phyloP scores from a whole-genome alignment of 2,329 filamentous ascomycete species.

The Endocalyx cinctus region DNA sequence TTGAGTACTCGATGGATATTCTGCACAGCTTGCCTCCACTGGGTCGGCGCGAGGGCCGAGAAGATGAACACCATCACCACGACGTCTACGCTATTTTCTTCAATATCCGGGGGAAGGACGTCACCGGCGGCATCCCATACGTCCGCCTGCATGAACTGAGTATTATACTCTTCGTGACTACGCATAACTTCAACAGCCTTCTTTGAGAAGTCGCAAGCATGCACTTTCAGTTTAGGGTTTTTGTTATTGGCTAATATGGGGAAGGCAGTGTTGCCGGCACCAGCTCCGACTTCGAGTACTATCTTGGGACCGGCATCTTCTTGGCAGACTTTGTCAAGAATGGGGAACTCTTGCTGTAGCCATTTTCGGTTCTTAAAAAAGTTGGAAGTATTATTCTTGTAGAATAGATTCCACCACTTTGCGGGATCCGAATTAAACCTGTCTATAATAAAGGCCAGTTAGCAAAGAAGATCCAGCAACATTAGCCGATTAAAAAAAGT shows the following conservation, averaged over 20 bases:
- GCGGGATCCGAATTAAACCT: conserved; percentile 88
- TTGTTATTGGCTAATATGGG: conserved; percentile 80
- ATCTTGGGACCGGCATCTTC: conserved; percentile 64
- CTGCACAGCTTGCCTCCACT: conserved; percentile 77
- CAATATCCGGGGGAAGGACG: conserved; percentile 69
- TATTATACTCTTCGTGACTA: conserved; percentile 69
- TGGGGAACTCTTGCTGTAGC: conserved; percentile 91
- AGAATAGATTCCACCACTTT: conserved; percentile 98
- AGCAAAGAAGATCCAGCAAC: too few species aligned
- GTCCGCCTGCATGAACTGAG: conserved; percentile 72
- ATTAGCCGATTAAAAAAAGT: too few species aligned
- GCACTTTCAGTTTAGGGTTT: conserved; percentile 76
- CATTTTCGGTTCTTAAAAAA: conserved; percentile 99
- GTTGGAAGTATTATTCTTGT: conserved; percentile 94
- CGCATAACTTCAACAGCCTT: conserved; percentile 93
- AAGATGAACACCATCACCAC: conserved; percentile 97
- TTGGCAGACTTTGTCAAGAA: conserved; percentile 71
- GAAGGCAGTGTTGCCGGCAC: conserved; percentile 94
- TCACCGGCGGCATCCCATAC: conserved; percentile 86
- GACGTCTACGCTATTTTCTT: conserved; percentile 78
- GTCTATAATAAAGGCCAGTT: conserved; percentile 41
- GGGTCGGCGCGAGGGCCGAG: conserved; percentile 76
- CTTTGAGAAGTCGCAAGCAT: conserved; percentile 95
- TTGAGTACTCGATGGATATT: conserved; percentile 84
- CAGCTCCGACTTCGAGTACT: conserved; percentile 87